Base-by-base conservation (phyloP, 2,329 filamentous ascomycete genomes). In the Ilyonectria mors-panacis region DNA sequence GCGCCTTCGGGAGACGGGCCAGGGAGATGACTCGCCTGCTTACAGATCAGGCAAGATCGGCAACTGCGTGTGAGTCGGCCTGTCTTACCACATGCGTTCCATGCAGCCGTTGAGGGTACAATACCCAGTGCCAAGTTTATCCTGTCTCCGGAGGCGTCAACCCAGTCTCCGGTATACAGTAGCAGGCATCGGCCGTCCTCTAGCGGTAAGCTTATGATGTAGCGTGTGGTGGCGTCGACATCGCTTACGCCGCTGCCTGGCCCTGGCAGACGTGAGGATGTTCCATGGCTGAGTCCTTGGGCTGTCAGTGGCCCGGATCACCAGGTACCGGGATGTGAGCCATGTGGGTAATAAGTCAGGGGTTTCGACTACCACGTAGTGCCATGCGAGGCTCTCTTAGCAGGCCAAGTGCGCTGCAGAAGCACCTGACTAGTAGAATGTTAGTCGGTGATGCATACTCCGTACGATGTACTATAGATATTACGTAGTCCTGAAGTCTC, bases 21-120 rank as follows among this genome's bases (percentile, higher is more conserved):
- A 35, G 39, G 54, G 35, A n/a, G 30, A 37, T 59, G 45, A 53
- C 54, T 64, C 54, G 60, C 17, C 42, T 8, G n/a, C 28, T 35
- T 28, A 35, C 50, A 15, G 33, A 35, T 33, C 30, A 53, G 50
- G 50, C 28, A 53, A 53, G 50, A 35, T 53, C n/a, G n/a, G 1
- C n/a, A 15, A 7, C 28, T 17, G 12, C 19, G 4, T 12, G 12
- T 12, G 26, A 33, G 12, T 12, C 8, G 30, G 30, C 8, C 30
- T 33, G 8, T 3, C 30, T 12, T 33, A 33, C 30, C 30, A 12
- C 28, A 6, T n/a, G 26, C 47, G 10, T 2, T 17, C 19, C 7
- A 21, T 45, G 42, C 44, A 30, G 9, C 6, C 3, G 15, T 30
- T n/a, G 26, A n/a, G 30, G 23, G 12, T 28, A 30, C 15, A 30